These are phyloP conservation scores for Anisodus acutangulus DNA, from an alignment of 257 asterid species.

Conservation along the genomic window DNA sequence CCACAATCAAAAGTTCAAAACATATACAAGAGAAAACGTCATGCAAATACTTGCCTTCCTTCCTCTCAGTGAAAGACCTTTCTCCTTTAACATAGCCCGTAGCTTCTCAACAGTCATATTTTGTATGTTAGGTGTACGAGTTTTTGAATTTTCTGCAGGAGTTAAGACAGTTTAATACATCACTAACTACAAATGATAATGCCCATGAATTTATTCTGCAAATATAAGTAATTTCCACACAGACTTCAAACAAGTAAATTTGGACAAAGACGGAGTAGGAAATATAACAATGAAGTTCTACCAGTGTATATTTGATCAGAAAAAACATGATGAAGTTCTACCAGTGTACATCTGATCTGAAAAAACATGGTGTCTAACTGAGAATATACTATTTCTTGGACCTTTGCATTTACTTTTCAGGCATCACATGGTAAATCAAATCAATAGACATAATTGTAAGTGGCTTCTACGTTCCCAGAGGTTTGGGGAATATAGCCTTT, in stretches of 20 bases:
- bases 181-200: background rate
- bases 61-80: slow-evolving; percentile 71
- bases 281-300: background rate
- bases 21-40: background rate
- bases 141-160: slow-evolving; percentile 46
- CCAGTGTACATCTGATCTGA: no score
- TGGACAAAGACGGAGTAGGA: background rate
- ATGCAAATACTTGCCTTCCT: slow-evolving; percentile 62
- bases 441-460: background rate
- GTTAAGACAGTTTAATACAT: background rate
- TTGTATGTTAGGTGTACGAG: slow-evolving; percentile 49
- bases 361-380: background rate
- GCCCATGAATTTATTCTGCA: background rate
- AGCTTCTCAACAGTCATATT: slow-evolving; percentile 71
- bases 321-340: background rate
- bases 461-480: background rate
- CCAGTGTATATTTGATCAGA: background rate
- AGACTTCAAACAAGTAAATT: background rate
- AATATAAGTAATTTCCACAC: background rate
- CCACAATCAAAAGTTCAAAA: background rate
- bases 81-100: slow-evolving; percentile 69
- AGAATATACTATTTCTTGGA: background rate
- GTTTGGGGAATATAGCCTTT: background rate
- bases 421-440: slow-evolving; percentile 9
- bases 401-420: background rate